Evolutionary conservation across 805 yeast species (phyloP).

Genomic region (Metschnikowia lachancei): DNA sequence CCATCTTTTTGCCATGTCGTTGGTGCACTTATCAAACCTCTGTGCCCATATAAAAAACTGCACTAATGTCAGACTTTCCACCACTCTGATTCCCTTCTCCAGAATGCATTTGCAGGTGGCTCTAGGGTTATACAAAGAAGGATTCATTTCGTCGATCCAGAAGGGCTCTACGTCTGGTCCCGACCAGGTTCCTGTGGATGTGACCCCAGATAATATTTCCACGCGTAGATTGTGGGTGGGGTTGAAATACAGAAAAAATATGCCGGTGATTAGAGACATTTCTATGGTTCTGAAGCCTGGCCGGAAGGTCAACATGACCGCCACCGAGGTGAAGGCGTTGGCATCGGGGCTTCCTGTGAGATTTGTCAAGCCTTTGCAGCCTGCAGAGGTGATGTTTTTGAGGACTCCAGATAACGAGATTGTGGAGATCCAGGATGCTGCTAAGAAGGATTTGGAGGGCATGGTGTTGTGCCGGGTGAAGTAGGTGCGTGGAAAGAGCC

Average conservation of each 20-base stretch:
- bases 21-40: constrained; percentile 77
- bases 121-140: constrained; percentile 83
- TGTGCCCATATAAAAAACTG: constrained; percentile 91
- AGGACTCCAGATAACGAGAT: constrained; percentile 47
- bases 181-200: constrained; percentile 68
- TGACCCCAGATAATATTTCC: constrained; percentile 82
- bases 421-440: constrained; percentile 83
- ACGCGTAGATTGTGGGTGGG: constrained; percentile 90
- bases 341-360: constrained; percentile 76
- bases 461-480: constrained; percentile 78
- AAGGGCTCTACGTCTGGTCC: constrained; percentile 86
- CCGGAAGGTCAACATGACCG: constrained; percentile 62
- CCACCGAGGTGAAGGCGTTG: constrained; percentile 64
- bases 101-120: constrained; percentile 81
- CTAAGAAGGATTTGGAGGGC: constrained; percentile 66
- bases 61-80: constrained; percentile 64
- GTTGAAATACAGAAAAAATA: constrained; percentile 77
- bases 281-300: constrained; percentile 82
- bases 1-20: constrained; percentile 58
- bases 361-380: constrained; percentile 74
- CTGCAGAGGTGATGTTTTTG: constrained; percentile 85
- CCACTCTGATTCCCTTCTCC: constrained; percentile 80
- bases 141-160: constrained; percentile 79
- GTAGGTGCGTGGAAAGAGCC: constrained; percentile 21
- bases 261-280: constrained; percentile 71